A percentile compares a stretch with the other conserved stretches of the same genome.
Evolutionary conservation across 1,284 basidiomycete species (phyloP).

Genomic region (Sporisorium sorghi): DNA sequence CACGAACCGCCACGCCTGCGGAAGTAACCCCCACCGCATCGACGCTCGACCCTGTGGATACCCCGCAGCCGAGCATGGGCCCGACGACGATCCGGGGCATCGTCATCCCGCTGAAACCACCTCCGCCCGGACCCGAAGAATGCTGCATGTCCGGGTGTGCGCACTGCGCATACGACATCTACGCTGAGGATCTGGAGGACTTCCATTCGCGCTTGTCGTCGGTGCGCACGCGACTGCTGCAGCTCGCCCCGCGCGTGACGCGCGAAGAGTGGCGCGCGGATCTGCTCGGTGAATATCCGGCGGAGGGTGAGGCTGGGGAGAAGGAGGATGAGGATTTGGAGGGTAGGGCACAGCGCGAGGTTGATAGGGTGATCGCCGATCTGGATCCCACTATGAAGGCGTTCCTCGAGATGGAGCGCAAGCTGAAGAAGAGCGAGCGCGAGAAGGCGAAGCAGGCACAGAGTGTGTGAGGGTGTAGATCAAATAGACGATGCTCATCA

Average conservation of each 20-base stretch:
- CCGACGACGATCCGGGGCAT: conserved; percentile 46
- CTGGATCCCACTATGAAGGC: conserved; percentile 64
- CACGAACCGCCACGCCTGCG: conserved; percentile 11
- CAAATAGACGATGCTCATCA: background rate
- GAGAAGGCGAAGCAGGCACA: conserved; percentile 17
- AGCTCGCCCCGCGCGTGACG: conserved; percentile 72
- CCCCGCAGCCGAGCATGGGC: conserved; percentile 17
- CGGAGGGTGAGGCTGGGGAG: conserved; percentile 6
- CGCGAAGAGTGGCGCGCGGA: conserved; percentile 77
- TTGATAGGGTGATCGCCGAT: conserved; percentile 46
- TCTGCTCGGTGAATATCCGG: conserved; percentile 69
- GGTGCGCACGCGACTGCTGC: conserved; percentile 74
- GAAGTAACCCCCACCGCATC: conserved; percentile 17
- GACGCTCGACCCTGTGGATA: background rate
- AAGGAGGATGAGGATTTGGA: conserved; percentile 19
- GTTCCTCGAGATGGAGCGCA: conserved; percentile 64
- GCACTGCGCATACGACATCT: conserved; percentile 86
- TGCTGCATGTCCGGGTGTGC: conserved; percentile 94
- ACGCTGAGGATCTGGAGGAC: conserved; percentile 79
- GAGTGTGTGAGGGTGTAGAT: background rate
- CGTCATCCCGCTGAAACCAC: conserved; percentile 53
- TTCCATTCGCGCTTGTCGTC: conserved; percentile 75
- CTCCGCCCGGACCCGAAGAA: conserved; percentile 71
- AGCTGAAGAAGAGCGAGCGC: conserved; percentile 55
- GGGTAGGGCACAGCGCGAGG: conserved; percentile 49